A percentile compares a stretch with the other conserved stretches of the same genome.
Conservation (phyloP, 2,329 filamentous ascomycete species). For the Pestalotiopsis sp. region DNA sequence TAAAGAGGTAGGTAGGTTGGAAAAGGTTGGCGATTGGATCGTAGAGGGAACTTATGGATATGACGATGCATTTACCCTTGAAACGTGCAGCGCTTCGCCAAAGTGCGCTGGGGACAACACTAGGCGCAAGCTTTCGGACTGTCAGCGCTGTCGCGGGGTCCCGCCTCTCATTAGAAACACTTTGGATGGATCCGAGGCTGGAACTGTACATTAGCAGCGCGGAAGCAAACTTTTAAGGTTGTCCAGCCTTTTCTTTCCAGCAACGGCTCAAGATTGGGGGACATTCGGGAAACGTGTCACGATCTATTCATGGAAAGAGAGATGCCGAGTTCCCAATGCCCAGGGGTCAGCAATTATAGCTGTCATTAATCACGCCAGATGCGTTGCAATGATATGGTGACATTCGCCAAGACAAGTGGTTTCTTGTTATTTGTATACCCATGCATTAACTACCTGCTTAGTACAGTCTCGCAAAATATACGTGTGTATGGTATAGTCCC, state of each 20-base stretch:
- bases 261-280: not conserved
- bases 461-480: not conserved
- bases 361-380: not conserved
- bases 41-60: not conserved
- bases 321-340: not conserved
- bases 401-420: not conserved
- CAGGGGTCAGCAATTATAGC: not conserved
- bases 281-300: not conserved
- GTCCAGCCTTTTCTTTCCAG: not conserved
- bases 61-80: not conserved
- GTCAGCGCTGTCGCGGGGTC: not conserved
- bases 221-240: not conserved
- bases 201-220: not conserved
- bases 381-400: not conserved
- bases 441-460: too few relatives aligned
- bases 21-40: not conserved
- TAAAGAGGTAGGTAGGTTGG: not conserved
- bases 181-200: not conserved
- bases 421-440: too few relatives aligned
- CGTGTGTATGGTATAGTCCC: not conserved
- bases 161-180: not conserved
- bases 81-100: not conserved
- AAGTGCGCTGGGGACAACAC: not conserved
- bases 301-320: not conserved
- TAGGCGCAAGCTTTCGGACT: not conserved